Base-by-base conservation (phyloP, 495 filamentous ascomycete genomes). In the Halenospora varia region DNA sequence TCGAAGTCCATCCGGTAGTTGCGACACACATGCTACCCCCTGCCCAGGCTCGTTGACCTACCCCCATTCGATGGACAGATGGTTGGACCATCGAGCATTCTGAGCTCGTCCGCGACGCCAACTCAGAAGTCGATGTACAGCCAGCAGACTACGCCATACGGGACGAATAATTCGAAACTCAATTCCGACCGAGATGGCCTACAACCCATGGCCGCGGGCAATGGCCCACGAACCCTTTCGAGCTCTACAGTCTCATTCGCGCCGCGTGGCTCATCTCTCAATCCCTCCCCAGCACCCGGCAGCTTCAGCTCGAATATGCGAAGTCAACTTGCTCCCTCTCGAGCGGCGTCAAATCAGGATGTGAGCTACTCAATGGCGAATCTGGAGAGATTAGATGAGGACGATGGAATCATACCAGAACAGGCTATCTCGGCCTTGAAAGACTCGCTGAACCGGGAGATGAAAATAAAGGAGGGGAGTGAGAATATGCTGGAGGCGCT, bases 401-500 rank as follows among this genome's bases (percentile, higher is more conserved):
- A 88, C 26, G 82, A 86, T 42, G 75, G 79, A 8, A 80, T 80
- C 23, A 66, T 77, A 1, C 81, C 81, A 3, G 93, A 97, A 69
- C 83, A 90, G 70, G 83, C 84, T 15, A 81, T 95, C 62, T 81
- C 82, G 23, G 75, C 82, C 42, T 77, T 95, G 57, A 82, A 86
- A 56, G 90, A 96, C 65, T 82, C 84, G 67, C 85, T 98, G 56
- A 92, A 89, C 48, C 91, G 92, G 64, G 94, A 97, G 70, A 86
- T 88, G 72, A 97, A 97, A 77, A 97, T 97, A 67, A 97, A 96
- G 72, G 86, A 90, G 57, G 94, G 94, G 22, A 96, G 92, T 51
- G 94, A 98, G 77, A 98, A 98, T 68, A 83, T 97, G 80, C 73
- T 98, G 51, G 94, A 97, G 74, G 94, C 93, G 17, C 70, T 98